A percentile compares a stretch with the other conserved stretches of the same genome.
Conservation (phyloP, 805 yeast species). For the Pichia insulana region DNA sequence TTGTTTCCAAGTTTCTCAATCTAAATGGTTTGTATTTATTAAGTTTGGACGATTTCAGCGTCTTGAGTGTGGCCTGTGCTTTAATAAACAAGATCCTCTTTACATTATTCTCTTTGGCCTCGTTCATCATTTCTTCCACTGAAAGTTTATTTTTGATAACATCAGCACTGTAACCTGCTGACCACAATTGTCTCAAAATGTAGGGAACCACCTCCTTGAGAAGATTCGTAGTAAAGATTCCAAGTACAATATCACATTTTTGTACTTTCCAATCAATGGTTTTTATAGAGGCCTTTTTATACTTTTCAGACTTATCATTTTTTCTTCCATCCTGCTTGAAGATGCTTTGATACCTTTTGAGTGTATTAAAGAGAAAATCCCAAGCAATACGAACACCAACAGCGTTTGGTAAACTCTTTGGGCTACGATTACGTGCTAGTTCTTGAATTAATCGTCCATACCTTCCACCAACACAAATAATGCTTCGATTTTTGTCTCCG, state of each 20-base stretch:
- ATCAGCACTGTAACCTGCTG: constrained; percentile 72
- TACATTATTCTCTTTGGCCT: constrained; percentile 62
- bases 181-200: constrained; percentile 62
- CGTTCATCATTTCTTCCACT: constrained; percentile 55
- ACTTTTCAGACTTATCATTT: constrained; percentile 21
- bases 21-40: constrained; percentile 68
- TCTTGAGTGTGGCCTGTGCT: constrained; percentile 39
- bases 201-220: constrained; percentile 56
- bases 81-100: constrained; percentile 73
- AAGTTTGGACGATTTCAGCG: constrained; percentile 22
- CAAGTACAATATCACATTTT: constrained; percentile 76
- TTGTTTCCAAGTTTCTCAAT: constrained; percentile 52
- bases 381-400: constrained; percentile 85
- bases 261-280: constrained; percentile 37
- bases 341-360: constrained; percentile 38
- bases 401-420: constrained; percentile 39
- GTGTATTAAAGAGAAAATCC: constrained; percentile 49
- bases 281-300: constrained; percentile 24
- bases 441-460: constrained; percentile 68
- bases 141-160: constrained; percentile 35
- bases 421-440: constrained; percentile 43
- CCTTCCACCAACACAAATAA: constrained; percentile 89
- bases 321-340: constrained; percentile 18
- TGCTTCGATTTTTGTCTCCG: constrained; percentile 43
- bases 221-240: constrained; percentile 52